Evolutionary conservation across 805 yeast genomes (phyloP).

Genomic region (Yamadazyma sp.): DNA sequence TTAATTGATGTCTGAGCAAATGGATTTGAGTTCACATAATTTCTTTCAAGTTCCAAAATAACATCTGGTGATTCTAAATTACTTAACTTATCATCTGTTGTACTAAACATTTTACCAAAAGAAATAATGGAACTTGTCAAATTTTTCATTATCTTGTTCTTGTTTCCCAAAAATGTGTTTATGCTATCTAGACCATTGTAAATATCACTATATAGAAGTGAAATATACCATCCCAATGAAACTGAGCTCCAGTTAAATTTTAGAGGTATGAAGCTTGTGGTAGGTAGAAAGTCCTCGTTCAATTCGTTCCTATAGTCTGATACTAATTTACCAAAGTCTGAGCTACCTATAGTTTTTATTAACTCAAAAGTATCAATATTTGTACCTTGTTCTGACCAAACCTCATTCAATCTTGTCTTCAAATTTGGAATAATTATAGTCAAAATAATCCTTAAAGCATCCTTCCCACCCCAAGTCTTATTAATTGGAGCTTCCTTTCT

Average conservation of each 20-base stretch:
- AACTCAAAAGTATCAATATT: constrained; percentile 24
- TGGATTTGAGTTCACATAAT: constrained; percentile 38
- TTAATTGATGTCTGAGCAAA: constrained; percentile 52
- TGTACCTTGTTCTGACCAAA: constrained; percentile 20
- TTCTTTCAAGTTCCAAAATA: constrained; percentile 23
- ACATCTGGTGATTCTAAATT: constrained; percentile 12
- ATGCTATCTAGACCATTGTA: constrained; percentile 30
- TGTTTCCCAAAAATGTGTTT: constrained; percentile 19
- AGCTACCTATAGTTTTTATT: constrained; percentile 40
- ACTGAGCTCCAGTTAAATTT: constrained; percentile 59
- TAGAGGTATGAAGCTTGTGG: constrained; percentile 38
- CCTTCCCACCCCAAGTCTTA: constrained; percentile 56
- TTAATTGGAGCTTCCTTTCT: constrained; percentile 49
- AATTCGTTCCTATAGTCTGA: constrained; percentile 25
- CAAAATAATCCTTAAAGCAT: constrained; percentile 42
- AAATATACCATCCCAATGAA: constrained; percentile 74
- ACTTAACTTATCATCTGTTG: constrained; percentile 6
- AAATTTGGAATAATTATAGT: constrained; percentile 37
- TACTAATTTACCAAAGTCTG: constrained; percentile 26
- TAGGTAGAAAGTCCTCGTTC: constrained; percentile 41
- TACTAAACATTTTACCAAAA: constrained; percentile 31
- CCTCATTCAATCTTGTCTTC: constrained; percentile 24
- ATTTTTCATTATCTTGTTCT: constrained; percentile 38
- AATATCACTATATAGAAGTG: constrained; percentile 60
- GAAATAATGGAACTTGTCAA: constrained; percentile 31